Percentiles rank a stretch among this genome's conserved stretches.
Conservation (phyloP, 495 filamentous ascomycete species). For the Tuber microsphaerosporum region DNA sequence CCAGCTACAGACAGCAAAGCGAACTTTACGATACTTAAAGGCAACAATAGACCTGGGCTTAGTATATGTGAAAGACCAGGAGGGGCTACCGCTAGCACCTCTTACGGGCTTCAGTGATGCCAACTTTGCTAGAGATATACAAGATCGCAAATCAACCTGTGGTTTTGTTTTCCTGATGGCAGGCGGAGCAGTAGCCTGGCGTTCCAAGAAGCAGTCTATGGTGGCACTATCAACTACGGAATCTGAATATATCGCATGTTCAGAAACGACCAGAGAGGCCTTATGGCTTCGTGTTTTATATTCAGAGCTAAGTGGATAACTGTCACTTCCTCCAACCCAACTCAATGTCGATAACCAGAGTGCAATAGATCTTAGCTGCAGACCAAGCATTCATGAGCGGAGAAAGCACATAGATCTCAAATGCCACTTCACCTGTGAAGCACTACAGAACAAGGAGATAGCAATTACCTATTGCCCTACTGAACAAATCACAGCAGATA, state of each 20-base stretch:
- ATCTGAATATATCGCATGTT: neutral
- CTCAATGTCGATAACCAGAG: neutral
- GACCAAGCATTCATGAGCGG: neutral
- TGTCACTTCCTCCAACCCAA: neutral
- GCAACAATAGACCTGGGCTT: neutral
- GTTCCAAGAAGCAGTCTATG: neutral
- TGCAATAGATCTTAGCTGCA: neutral
- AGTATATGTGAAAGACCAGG: neutral
- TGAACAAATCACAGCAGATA: rapidly evolving
- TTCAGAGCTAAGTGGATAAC: neutral
- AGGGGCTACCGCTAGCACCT: neutral
- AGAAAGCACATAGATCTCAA: neutral
- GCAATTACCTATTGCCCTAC: neutral
- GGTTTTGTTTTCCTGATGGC: neutral
- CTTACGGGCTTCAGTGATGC: neutral
- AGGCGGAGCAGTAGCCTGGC: neutral
- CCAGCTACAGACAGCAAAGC: neutral
- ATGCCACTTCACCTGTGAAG: neutral
- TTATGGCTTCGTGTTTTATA: neutral
- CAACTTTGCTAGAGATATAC: neutral
- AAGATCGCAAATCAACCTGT: neutral
- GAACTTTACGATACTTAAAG: neutral
- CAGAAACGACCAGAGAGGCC: neutral
- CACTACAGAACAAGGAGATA: neutral
- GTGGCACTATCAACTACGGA: neutral